Evolutionary conservation across 768 basidiomycete genomes (phyloP), one percentile per base, ranked within the genome.

Genomic region (Tylopilus felleus): DNA sequence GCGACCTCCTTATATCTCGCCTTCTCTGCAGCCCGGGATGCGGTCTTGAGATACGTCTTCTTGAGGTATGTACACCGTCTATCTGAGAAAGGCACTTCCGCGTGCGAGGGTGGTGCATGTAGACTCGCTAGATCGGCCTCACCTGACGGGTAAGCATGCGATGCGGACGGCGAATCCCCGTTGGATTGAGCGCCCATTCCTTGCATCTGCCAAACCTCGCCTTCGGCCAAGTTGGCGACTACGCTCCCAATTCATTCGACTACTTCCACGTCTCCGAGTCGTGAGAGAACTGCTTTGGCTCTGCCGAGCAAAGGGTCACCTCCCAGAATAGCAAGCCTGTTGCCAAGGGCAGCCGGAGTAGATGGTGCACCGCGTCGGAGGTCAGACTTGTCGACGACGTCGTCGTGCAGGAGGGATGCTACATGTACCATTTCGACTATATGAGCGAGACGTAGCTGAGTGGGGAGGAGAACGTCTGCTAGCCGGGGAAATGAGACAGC

Each of bases 381-480:
- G 8, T 85, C 76, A 1, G 88, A 82, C 57, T 73, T 71, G 74
- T 92, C 88, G 54, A 88, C 81, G 49, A 98, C 93, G 63, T 89
- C 88, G 76, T 98, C 92, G 68, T 98, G 96, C 17, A 99, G 76
- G 10, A 93, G 78, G 4, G 90, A 94, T 25, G 97, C 95, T 57
- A 98, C 88, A 67, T 98, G 93, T 45, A 99, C 90, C 93, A 98
- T 97, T 70, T 99, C 97, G 49, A 93, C 86, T 41, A 99, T 95
- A 64, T 96, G 93, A 5, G 95, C 96, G 31, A 99, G 83, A 28
- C 95, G 87, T 28, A 88, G 74, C 71, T 99, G 97, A 1, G 93
- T 86, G 16, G 96, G 93, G 7, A 99, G 81, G 5, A 71, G 60
- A 0, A 70, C 62, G 19, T 71, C 69, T 4, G 65, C 63, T 8